Evolutionary conservation across 352 stramenopile species (phyloP), one percentile per base, ranked within the genome.

Genomic region (Globisporangium irregulare): DNA sequence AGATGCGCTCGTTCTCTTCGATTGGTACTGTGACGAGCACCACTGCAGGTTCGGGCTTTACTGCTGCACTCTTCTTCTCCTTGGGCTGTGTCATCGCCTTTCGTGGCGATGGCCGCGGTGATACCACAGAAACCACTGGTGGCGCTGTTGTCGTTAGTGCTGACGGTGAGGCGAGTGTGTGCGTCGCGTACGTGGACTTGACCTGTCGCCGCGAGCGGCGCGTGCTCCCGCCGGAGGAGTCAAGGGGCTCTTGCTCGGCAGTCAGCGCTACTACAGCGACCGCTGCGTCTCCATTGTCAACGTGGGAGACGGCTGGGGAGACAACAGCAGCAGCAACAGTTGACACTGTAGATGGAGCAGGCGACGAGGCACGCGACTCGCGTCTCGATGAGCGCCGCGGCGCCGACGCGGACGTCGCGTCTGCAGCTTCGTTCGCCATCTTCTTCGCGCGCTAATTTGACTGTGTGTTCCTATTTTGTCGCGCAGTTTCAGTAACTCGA

Each of bases 191-290:
- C 58, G 69, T 71, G 27, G 73, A 73, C 70, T 76, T 76, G 67
- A 66, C 60, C 43, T 65, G 69, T 14, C 73, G 73, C 36, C 72
- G 70, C 41, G 73, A 77, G 15, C 73, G 73, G 27, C 73, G 70
- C 61, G 41, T 68, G 60, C 46, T 65, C 6, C 59, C 32, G 59
- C 22, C 20, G 20, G 2, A 51, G 43, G 6, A 20, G 3, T 55
- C 59, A 6, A 7, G 25, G n/a, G 43, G 43, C 59, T 48, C 27
- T 50, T 32, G 41, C 59, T 38, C 32, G 7, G 8, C 7, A 38
- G 12, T 5, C 32, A 8, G 32, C 5, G 43, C n/a, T 22, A 20
- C 10, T 12, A n/a, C n/a, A 29, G 25, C 14, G 7, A 24, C 15
- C 27, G 46, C 8, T 46, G 12, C 7, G 25, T 36, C 25, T 8